Base-by-base conservation (phyloP, 2,329 filamentous ascomycete species). In the Metarhizium guizhouense region DNA sequence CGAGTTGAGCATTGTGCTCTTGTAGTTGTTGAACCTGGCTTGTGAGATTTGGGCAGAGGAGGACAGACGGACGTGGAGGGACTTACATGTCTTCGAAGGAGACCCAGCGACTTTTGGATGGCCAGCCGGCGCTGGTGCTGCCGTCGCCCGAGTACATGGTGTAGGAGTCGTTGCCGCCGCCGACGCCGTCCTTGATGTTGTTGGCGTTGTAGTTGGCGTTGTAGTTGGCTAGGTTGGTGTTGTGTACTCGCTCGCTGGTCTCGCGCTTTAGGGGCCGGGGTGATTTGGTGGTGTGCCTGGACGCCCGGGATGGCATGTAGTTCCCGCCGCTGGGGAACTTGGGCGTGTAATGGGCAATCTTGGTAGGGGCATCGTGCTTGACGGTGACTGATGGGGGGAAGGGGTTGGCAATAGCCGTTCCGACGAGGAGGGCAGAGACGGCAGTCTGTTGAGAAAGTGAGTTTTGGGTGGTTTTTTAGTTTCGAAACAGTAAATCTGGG, bases 141-240 rank as follows among this genome's bases (percentile, higher is more conserved):
- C 68, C 68, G 20, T 63, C 61, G 5, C 66, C 67, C 14, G 55
- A 61, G 56, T 69, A 68, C 58, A 65, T 62, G 16, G 51, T 63
- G 57, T 72, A 72, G 3, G 48, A 40, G 57, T 70, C 68, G 10
- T 43, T 38, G 30, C 64, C 64, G 47, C 47, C 51, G 25, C 63
- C 51, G 32, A 38, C 47, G 29, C 51, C 51, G 30, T 54, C 51
- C 20, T 56, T 47, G 48, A 55, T 60, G 45, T 59, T 57, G 45
- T 52, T 42, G 18, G 52, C 32, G 54, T 61, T 25, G 45, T 47
- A 51, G 45, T 52, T 42, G 18, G 52, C 32, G 54, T 61, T 25
- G 45, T 47, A 51, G 3, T n/a, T 53, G 14, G 55, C 55, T 3
- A 54, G n/a, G 2, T 47, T 34, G 30, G 6, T 29, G 20, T 51